phyloP scores from a whole-genome alignment of 345 rosid genomes.

The Pistacia integerrima region DNA sequence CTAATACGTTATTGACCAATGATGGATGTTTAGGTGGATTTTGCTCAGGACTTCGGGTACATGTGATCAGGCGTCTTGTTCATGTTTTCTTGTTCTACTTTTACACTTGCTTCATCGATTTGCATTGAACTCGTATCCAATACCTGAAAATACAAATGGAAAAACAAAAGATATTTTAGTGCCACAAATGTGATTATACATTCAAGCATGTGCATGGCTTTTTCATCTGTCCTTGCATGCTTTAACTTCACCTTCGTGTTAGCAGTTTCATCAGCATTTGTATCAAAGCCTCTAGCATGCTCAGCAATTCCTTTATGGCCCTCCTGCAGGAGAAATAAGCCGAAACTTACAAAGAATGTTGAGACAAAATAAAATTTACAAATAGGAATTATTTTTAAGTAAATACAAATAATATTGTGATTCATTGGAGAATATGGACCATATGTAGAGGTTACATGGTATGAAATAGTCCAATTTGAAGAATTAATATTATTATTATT shows the following conservation, averaged over 20 bases:
- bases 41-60: conserved; percentile 44
- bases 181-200: not conserved
- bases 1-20: not conserved
- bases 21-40: not conserved
- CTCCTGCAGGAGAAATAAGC: conserved; percentile 45
- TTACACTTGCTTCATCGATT: conserved; percentile 63
- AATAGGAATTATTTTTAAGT: not conserved
- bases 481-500: not conserved
- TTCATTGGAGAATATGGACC: not conserved
- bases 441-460: not conserved
- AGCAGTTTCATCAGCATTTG: conserved; percentile 48
- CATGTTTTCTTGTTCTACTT: conserved; percentile 63
- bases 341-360: not conserved
- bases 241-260: conserved; percentile 48
- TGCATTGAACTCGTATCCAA: conserved; percentile 50
- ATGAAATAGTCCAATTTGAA: not conserved
- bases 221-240: not conserved
- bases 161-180: not conserved
- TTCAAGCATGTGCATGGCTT: not conserved
- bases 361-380: not conserved
- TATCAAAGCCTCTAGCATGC: conserved; percentile 58
- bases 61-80: conserved; percentile 56
- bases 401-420: not conserved
- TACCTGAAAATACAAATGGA: conserved; percentile 43
- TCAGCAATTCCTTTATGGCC: conserved; percentile 49